phyloP scores from a whole-genome alignment of 495 filamentous ascomycete species.

The Darksidea phi region DNA sequence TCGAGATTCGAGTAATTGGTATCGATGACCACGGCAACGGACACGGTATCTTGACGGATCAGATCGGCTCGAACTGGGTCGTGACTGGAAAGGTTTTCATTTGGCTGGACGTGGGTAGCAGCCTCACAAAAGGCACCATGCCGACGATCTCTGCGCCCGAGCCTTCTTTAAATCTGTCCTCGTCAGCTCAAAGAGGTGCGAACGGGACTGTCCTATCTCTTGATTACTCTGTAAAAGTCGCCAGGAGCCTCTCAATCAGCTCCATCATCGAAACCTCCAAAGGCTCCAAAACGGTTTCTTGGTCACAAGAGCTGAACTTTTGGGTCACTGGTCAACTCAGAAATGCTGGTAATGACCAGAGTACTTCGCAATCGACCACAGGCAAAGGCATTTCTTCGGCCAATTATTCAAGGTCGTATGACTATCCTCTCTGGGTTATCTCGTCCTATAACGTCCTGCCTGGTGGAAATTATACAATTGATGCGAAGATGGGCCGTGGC shows the following conservation, averaged over 20 bases:
- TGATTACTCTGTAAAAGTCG: conserved; percentile 57
- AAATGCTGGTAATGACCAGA: conserved; percentile 24
- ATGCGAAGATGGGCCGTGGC: conserved; percentile 58
- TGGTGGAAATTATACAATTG: conserved; percentile 57
- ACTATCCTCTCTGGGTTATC: conserved; percentile 64
- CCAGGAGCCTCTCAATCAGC: conserved; percentile 55
- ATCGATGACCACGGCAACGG: conserved; percentile 55
- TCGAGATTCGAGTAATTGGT: conserved; percentile 69
- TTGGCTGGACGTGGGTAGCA: conserved; percentile 57
- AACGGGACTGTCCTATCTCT: conserved; percentile 63
- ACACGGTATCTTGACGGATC: conserved; percentile 54
- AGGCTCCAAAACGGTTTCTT: conserved; percentile 47
- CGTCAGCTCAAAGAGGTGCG: conserved; percentile 43
- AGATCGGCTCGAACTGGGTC: conserved; percentile 72
- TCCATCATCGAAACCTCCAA: conserved; percentile 52
- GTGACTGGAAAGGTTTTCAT: conserved; percentile 82
- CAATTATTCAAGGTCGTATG: conserved; percentile 51
- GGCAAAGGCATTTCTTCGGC: conserved; percentile 57
- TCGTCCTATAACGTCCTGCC: conserved; percentile 48
- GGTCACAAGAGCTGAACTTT: conserved; percentile 58
- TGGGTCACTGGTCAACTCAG: conserved; percentile 63
- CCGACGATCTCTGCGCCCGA: conserved; percentile 43
- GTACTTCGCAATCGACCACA: conserved; percentile 51
- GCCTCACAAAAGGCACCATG: conserved; percentile 52
- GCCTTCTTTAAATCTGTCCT: conserved; percentile 47